Conservation (phyloP, 2,329 filamentous ascomycete genomes). For the Penicillium sp. region DNA sequence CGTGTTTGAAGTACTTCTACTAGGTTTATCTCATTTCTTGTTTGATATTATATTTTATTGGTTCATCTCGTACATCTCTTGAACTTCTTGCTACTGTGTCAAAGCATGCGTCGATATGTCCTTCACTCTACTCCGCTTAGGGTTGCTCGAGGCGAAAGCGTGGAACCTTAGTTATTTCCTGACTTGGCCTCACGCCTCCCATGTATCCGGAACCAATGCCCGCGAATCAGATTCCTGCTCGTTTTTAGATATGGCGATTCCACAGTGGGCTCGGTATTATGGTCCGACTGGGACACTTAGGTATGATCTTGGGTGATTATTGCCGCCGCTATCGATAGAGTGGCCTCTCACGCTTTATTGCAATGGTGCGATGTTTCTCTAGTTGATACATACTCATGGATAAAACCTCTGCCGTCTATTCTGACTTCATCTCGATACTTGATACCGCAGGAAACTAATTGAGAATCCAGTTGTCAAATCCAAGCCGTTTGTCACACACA, state of each 20-base stretch:
- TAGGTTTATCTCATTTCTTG: background rate
- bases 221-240: constrained; percentile 16
- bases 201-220: constrained; percentile 14
- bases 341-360: background rate
- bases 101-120: no score
- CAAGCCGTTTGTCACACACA: background rate
- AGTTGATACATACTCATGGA: no score
- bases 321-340: background rate
- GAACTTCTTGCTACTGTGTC: background rate
- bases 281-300: constrained; percentile 5
- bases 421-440: background rate
- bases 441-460: background rate
- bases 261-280: constrained; percentile 9
- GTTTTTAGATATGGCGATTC: background rate
- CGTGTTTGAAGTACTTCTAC: background rate
- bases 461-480: background rate
- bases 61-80: background rate
- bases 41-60: background rate
- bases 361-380: background rate
- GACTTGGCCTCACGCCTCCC: background rate
- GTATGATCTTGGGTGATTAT: background rate
- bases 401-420: background rate
- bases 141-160: background rate
- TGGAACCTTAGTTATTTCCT: constrained; percentile 1
- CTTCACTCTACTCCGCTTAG: background rate